These are phyloP conservation scores for Multifurca ochricompacta DNA, from an alignment of 768 basidiomycete genomes.

Conservation along the genomic window DNA sequence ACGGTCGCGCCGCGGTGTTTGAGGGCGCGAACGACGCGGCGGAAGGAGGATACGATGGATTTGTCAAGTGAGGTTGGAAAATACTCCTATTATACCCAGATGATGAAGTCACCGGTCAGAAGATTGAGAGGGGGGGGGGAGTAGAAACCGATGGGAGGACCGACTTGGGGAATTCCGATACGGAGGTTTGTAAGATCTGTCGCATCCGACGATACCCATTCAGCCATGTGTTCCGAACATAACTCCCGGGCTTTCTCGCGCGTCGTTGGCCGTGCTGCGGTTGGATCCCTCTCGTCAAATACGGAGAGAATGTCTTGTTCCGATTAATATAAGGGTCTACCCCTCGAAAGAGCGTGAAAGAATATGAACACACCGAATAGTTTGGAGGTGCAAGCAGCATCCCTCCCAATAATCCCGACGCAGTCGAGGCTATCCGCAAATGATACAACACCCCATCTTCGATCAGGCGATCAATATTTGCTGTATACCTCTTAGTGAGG, in stretches of 20 bases:
- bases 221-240: slow-evolving; percentile 5
- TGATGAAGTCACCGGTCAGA: no score
- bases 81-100: slow-evolving; percentile 48
- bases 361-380: slow-evolving; percentile 55
- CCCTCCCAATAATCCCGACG: slow-evolving; percentile 70
- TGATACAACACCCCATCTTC: slow-evolving; percentile 82
- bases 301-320: slow-evolving; percentile 29
- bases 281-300: slow-evolving; percentile 69
- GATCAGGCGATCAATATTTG: not conserved
- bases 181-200: slow-evolving; percentile 44
- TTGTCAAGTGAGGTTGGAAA: slow-evolving; percentile 62
- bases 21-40: slow-evolving; percentile 38
- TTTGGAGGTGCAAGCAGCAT: slow-evolving; percentile 39
- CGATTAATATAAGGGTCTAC: not conserved
- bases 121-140: not conserved
- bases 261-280: slow-evolving; percentile 42
- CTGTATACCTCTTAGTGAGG: not conserved
- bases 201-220: not conserved
- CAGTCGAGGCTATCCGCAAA: slow-evolving; percentile 95
- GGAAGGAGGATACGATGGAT: slow-evolving; percentile 38
- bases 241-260: slow-evolving; percentile 31
- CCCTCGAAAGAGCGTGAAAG: not conserved
- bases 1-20: slow-evolving; percentile 53
- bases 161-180: slow-evolving; percentile 70
- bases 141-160: slow-evolving; percentile 6